phyloP scores from a whole-genome alignment of 331 rosid genomes.

The Quercus lobata region DNA sequence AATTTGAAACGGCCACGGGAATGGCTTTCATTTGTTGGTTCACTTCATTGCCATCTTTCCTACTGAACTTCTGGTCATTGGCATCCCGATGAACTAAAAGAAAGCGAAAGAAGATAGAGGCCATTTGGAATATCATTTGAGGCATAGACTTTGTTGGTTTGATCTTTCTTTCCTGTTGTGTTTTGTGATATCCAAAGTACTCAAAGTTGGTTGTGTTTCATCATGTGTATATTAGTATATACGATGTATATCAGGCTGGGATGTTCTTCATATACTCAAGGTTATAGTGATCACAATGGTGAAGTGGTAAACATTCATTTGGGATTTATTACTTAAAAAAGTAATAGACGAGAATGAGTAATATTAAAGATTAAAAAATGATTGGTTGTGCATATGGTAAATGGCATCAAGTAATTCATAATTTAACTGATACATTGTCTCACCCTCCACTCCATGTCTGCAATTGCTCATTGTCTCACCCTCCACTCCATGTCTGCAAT shows the following conservation, averaged over 20 bases:
- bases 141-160: conserved; percentile 6
- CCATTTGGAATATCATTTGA: conserved; percentile 19
- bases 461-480: no score
- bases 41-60: conserved; percentile 69
- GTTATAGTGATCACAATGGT: neutral
- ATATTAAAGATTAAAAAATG: neutral
- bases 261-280: neutral
- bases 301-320: neutral
- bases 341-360: neutral
- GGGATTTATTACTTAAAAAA: neutral
- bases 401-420: neutral
- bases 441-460: no score
- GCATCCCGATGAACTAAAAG: conserved; percentile 41
- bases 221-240: conserved; percentile 8
- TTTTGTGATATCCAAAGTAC: conserved; percentile 10
- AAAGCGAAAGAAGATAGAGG: neutral
- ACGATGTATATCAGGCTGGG: neutral
- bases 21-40: conserved; percentile 91
- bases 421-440: no score
- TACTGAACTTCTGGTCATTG: conserved; percentile 76
- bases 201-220: conserved; percentile 3
- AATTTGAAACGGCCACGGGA: conserved; percentile 82
- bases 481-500: no score
- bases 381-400: neutral
- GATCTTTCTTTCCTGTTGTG: conserved; percentile 16